Evolutionary conservation across 495 filamentous ascomycete species (phyloP), one percentile per base, ranked within the genome.

Genomic region (Penicillium canariense): DNA sequence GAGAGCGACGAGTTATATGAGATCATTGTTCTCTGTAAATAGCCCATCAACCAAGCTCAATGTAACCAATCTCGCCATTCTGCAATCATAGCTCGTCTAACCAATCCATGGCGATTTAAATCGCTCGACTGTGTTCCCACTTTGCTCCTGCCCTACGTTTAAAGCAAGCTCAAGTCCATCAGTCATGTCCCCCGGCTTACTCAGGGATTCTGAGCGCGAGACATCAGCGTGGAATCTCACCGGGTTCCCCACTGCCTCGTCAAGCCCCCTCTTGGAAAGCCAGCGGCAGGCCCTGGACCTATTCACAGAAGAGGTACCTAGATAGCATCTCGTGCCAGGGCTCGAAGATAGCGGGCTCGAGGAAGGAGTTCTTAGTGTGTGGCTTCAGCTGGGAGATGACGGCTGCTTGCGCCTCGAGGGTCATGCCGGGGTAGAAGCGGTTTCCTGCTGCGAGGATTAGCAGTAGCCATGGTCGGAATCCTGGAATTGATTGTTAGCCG

Each of bases 231-330:
- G 58, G 12, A 52, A 59, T 8, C 44, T 46, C 11, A 48, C 44
- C 11, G 54, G 44, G 26, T 54, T 59, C 6, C 47, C 55, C 51
- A 64, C 15, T 1, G 5, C 47, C 36, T 43, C 8, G 5, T 54
- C 65, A 35, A 64, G 64, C 14, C 48, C n/a, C 56, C 50, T 70
- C 72, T 59, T 83, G 79, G 1, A 52, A 39, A 12, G 48, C 34
- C 0, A 70, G 39, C 0, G 65, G 64, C 34, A 80, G 60, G 10
- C 67, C 65, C 27, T 55, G 30, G 53, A 83, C 79, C 10, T 70
- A 55, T 25, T 79, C 74, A 36, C 72, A 80, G 14, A 81, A 51
- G 1, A 83, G 51, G 32, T 78, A 82, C 17, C 75, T 76, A 11
- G 65, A 68, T 0, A 78, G 76, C 18, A 79, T 65, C 35, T 74